phyloP scores from a whole-genome alignment of 495 filamentous ascomycete genomes.

The Lasiosphaeria ovina region DNA sequence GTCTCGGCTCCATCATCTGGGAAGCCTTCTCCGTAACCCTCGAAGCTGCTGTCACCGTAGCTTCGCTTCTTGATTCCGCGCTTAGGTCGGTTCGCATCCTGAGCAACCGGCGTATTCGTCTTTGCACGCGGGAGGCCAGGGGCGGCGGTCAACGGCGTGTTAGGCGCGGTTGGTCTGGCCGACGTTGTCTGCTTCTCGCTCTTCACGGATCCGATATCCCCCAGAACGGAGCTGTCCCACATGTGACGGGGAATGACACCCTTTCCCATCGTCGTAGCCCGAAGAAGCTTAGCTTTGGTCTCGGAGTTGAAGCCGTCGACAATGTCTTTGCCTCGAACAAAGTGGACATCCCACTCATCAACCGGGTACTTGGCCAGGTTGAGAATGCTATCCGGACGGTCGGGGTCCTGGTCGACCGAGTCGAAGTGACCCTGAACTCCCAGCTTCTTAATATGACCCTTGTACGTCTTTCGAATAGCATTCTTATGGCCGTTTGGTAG shows the following conservation, averaged over 20 bases:
- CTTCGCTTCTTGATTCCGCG: constrained; percentile 50
- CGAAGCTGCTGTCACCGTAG: constrained; percentile 55
- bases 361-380: constrained; percentile 51
- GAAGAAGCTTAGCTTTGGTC: constrained; percentile 32
- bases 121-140: constrained; percentile 25
- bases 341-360: constrained; percentile 54
- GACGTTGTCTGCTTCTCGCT: constrained; percentile 36
- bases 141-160: constrained; percentile 37
- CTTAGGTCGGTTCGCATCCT: constrained; percentile 35
- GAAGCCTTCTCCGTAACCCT: constrained; percentile 56
- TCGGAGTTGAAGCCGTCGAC: constrained; percentile 46
- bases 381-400: constrained; percentile 36
- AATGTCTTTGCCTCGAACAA: constrained; percentile 55
- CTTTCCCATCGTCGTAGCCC: constrained; percentile 49
- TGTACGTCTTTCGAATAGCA: constrained; percentile 58
- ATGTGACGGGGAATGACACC: constrained; percentile 44
- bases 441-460: constrained; percentile 56
- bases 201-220: constrained; percentile 42
- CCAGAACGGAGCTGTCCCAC: constrained; percentile 55
- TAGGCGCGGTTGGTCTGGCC: constrained; percentile 42
- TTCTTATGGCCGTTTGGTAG: constrained; percentile 56
- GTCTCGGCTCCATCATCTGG: constrained; percentile 46
- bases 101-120: constrained; percentile 24
- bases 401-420: constrained; percentile 44
- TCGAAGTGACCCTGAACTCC: constrained; percentile 54